These are phyloP conservation scores for Populus davidiana DNA, from an alignment of 345 rosid genomes.

Conservation along the genomic window DNA sequence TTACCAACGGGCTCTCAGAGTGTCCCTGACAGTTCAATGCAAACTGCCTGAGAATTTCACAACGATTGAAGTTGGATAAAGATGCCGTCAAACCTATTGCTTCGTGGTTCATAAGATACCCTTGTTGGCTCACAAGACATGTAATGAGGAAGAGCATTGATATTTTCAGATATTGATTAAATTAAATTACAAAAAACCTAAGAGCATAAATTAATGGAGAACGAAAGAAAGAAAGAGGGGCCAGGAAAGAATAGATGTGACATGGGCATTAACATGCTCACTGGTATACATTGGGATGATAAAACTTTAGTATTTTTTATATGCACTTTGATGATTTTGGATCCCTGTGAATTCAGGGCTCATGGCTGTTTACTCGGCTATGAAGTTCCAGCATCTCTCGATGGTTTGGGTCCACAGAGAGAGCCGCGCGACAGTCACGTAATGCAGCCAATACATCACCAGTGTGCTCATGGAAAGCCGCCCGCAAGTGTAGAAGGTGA, in stretches of 20 bases:
- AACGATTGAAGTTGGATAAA: not conserved
- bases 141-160: not conserved
- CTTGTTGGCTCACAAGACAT: not conserved
- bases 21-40: not conserved
- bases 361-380: conserved; percentile 90
- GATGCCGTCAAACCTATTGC: not conserved
- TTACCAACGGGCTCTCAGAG: not conserved
- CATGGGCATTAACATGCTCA: conserved; percentile 18
- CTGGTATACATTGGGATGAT: conserved; percentile 21
- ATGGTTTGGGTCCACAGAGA: conserved; percentile 87
- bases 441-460: conserved; percentile 67
- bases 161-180: conserved; percentile 11
- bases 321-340: not conserved
- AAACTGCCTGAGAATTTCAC: not conserved
- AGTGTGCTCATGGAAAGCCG: conserved; percentile 85
- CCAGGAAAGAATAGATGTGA: not conserved
- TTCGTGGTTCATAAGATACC: not conserved
- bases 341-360: conserved; percentile 44
- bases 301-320: not conserved
- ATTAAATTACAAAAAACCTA: conserved; percentile 15
- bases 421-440: conserved; percentile 93
- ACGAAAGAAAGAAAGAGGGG: not conserved
- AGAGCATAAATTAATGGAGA: not conserved
- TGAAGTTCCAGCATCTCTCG: conserved; percentile 92
- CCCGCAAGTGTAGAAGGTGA: conserved; percentile 87